Conservation (phyloP, 2,329 filamentous ascomycete species). For the Dendryphion nanum region DNA sequence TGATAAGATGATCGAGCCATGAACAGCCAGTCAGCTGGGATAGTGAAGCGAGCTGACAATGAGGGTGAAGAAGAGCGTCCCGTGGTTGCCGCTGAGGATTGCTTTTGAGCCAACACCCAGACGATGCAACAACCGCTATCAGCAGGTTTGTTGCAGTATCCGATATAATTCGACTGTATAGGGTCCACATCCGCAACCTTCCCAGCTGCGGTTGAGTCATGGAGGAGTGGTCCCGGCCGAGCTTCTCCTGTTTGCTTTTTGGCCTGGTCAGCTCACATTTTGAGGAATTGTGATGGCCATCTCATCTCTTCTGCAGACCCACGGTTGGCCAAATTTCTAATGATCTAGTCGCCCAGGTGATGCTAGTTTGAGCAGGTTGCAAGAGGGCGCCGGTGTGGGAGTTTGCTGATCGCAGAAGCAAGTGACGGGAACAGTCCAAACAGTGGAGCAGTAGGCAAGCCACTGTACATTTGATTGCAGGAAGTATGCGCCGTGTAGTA, state of each 20-base stretch:
- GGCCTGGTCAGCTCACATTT: neutral
- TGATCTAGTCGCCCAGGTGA: conserved; percentile 6
- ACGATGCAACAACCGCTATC: too few species aligned
- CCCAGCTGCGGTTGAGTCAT: too few species aligned
- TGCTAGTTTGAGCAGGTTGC: conserved; percentile 23
- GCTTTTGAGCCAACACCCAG: too few species aligned
- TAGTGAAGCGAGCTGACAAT: too few species aligned
- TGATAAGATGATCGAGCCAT: too few species aligned
- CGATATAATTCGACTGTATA: too few species aligned
- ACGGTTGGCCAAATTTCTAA: conserved; percentile 15
- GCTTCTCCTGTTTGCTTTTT: conserved; percentile 22
- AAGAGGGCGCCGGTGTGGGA: conserved; percentile 12
- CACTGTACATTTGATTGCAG: conserved; percentile 11
- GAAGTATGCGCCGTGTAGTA: conserved; percentile 16
- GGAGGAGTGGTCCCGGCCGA: too few species aligned
- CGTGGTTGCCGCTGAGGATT: too few species aligned
- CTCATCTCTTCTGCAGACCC: conserved; percentile 3
- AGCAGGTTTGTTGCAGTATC: too few species aligned
- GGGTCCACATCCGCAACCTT: too few species aligned
- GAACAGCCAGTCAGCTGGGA: too few species aligned
- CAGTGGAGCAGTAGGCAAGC: conserved; percentile 19
- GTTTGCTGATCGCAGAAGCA: conserved; percentile 16
- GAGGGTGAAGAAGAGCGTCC: too few species aligned
- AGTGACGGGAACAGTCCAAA: conserved; percentile 12
- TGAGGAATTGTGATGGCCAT: neutral